Percentiles rank a stretch among this genome's conserved stretches.
Conservation (phyloP, 352 stramenopile genomes). For the Phytophthora sansomeana region DNA sequence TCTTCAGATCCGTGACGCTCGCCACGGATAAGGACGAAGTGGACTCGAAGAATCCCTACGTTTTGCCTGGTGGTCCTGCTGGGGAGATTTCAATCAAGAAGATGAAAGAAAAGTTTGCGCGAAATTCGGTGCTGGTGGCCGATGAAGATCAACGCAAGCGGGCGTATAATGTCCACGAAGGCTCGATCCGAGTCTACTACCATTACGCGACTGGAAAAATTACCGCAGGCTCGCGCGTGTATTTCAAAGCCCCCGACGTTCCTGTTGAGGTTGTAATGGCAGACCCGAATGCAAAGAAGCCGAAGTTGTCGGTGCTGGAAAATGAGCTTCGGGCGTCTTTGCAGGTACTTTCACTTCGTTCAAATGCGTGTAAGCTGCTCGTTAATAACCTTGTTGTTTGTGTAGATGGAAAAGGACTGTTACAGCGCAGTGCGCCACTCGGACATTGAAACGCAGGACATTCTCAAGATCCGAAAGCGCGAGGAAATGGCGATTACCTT, state of each 20-base stretch:
- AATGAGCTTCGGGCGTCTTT: slow-evolving; percentile 71
- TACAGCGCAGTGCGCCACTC: slow-evolving; percentile 86
- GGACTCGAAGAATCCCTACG: slow-evolving; percentile 81
- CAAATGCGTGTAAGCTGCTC: neutral
- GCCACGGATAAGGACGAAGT: slow-evolving; percentile 79
- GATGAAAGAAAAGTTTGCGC: slow-evolving; percentile 94
- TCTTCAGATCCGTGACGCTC: slow-evolving; percentile 86
- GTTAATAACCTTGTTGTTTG: slow-evolving; percentile 4
- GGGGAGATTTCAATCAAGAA: slow-evolving; percentile 91
- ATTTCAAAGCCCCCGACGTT: slow-evolving; percentile 78
- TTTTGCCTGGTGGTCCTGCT: slow-evolving; percentile 71
- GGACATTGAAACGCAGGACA: slow-evolving; percentile 92
- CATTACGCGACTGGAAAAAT: slow-evolving; percentile 95
- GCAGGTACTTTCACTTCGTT: slow-evolving; percentile 46
- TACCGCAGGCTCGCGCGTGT: slow-evolving; percentile 80
- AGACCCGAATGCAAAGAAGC: slow-evolving; percentile 67
- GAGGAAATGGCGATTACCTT: slow-evolving; percentile 89
- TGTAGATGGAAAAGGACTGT: slow-evolving; percentile 91
- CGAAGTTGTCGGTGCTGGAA: slow-evolving; percentile 81
- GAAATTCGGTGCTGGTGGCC: slow-evolving; percentile 56
- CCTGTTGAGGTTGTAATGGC: slow-evolving; percentile 80
- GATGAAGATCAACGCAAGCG: slow-evolving; percentile 90
- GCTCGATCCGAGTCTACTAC: slow-evolving; percentile 89
- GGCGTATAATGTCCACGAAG: slow-evolving; percentile 93
- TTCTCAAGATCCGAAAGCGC: slow-evolving; percentile 89